Evolutionary conservation across 1,284 basidiomycete species (phyloP).

Genomic region (Paramarasmius palmivorus): DNA sequence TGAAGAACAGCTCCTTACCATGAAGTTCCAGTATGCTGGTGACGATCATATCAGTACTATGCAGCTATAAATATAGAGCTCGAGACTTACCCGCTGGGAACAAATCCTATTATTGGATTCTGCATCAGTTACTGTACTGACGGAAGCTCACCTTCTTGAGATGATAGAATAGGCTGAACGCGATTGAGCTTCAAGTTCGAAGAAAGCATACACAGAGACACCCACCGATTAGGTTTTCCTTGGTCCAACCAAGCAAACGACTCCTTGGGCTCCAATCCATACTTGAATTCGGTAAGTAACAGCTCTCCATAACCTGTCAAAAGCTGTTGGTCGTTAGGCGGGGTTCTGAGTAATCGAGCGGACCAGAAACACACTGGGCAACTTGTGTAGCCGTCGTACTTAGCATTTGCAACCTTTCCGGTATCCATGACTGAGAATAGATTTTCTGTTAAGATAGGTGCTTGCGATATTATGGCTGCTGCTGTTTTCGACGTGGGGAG

Average conservation of each 20-base stretch:
- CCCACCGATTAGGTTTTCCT: conserved; percentile 59
- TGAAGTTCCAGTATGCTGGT: conserved; percentile 78
- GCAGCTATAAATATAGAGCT: background rate
- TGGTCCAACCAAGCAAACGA: conserved; percentile 81
- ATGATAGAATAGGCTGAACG: conserved; percentile 78
- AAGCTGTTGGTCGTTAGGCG: conserved; percentile 44
- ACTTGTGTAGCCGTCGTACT: conserved; percentile 84
- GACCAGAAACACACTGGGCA: conserved; percentile 61
- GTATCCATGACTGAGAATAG: conserved; percentile 74
- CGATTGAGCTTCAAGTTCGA: conserved; percentile 9
- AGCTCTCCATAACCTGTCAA: conserved; percentile 85
- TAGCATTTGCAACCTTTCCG: conserved; percentile 66
- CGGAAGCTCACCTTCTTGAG: conserved; percentile 72
- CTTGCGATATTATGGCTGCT: conserved; percentile 90
- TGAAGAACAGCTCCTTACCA: conserved; percentile 49
- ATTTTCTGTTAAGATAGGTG: conserved; percentile 93
- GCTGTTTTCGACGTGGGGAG: conserved; percentile 96
- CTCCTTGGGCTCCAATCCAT: conserved; percentile 86
- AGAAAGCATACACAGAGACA: conserved; percentile 10
- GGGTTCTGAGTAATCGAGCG: conserved; percentile 11
- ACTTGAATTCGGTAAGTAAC: conserved; percentile 90
- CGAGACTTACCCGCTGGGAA: conserved; percentile 64
- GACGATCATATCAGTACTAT: background rate
- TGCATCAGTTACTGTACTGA: background rate
- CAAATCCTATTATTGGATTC: conserved; percentile 48